Evolutionary conservation across 371 early-diverging fungal species (phyloP).

Genomic region (Mucor lusitanicus): DNA sequence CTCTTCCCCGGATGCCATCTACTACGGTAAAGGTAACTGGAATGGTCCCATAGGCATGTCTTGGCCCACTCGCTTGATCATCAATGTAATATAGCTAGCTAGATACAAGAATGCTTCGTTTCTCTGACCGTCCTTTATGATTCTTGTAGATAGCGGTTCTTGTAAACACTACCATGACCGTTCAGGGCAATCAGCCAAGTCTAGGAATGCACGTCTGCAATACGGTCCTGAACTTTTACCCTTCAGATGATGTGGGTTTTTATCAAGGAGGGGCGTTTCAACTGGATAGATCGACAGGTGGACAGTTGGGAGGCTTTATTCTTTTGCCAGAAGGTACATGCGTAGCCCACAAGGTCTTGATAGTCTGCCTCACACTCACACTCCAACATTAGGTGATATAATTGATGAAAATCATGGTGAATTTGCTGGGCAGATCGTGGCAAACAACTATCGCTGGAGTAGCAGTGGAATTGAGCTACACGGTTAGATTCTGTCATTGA

Average conservation of each 20-base stretch:
- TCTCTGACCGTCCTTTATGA: not conserved
- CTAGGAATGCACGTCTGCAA: constrained; percentile 9
- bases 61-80: constrained; percentile 10
- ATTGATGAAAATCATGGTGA: constrained; percentile 18
- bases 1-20: constrained; percentile 4
- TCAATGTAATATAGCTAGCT: not conserved
- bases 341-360: not conserved
- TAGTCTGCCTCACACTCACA: not conserved
- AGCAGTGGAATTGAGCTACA: constrained; percentile 13
- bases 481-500: too few species aligned
- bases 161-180: constrained; percentile 1
- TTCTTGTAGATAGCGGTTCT: constrained; percentile 24
- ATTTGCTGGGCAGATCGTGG: constrained; percentile 27
- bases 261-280: constrained; percentile 7
- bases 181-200: constrained; percentile 12
- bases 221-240: constrained; percentile 29
- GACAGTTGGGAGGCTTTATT: constrained; percentile 19
- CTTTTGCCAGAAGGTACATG: constrained; percentile 27
- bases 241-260: constrained; percentile 15
- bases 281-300: constrained; percentile 14
- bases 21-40: constrained; percentile 19
- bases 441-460: constrained; percentile 19
- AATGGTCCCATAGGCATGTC: constrained; percentile 15
- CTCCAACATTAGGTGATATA: not conserved
- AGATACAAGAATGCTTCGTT: not conserved